Evolutionary conservation across 106 monocot genomes (phyloP).

Genomic region (Xerophyta viscosa): DNA sequence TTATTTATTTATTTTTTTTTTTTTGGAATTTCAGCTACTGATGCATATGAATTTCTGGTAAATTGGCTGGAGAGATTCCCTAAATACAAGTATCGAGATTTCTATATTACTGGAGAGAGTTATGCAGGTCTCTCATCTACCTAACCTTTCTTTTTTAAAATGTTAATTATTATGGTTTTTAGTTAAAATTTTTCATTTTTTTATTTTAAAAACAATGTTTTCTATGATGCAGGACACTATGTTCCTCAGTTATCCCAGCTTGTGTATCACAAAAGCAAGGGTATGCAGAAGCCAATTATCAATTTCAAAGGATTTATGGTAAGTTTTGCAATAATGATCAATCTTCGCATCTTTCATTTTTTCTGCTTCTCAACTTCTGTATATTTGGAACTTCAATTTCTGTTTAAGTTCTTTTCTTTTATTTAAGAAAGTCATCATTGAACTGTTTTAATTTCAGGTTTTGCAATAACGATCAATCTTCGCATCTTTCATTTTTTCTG

Average conservation of each 20-base stretch:
- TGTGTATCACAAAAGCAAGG: slow-evolving; percentile 60
- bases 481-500: no score
- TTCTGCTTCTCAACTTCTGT: no score
- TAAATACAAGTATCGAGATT: slow-evolving; percentile 73
- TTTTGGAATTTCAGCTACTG: slow-evolving; percentile 21
- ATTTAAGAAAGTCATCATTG: background rate
- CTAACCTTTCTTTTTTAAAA: background rate
- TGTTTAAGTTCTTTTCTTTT: background rate
- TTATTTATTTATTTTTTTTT: background rate
- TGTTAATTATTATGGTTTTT: background rate
- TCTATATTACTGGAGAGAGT: slow-evolving; percentile 87
- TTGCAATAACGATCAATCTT: no score
- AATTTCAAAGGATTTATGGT: slow-evolving; percentile 98
- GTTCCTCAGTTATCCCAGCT: slow-evolving; percentile 91
- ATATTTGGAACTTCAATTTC: background rate
- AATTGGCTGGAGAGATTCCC: slow-evolving; percentile 89
- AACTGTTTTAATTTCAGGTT: no score
- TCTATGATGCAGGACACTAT: slow-evolving; percentile 92
- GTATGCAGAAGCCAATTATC: slow-evolving; percentile 40
- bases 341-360: no score
- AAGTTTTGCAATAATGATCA: slow-evolving; percentile 4
- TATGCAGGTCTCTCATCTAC: no score
- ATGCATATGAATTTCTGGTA: slow-evolving; percentile 68
- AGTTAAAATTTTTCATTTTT: no score
- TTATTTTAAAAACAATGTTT: no score